phyloP scores from a whole-genome alignment of 2,329 filamentous ascomycete species.

The Fusarium newnesense region DNA sequence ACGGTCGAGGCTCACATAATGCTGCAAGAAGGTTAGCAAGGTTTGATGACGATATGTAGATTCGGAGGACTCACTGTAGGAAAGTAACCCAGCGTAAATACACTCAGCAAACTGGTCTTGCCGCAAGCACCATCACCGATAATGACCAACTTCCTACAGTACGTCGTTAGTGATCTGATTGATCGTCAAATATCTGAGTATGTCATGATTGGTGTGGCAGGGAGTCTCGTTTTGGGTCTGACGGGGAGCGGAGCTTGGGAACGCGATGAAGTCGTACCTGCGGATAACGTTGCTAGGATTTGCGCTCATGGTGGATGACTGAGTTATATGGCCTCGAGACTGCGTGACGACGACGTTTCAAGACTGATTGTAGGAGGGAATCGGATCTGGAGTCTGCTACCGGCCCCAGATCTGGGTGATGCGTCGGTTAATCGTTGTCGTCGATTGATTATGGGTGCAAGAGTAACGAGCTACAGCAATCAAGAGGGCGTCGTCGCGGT shows the following conservation, averaged over 20 bases:
- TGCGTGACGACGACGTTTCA: constrained; percentile 18
- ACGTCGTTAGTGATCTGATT: constrained; percentile 23
- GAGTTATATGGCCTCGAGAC: constrained; percentile 22
- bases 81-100: constrained; percentile 98
- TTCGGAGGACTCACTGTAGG: constrained; percentile 78
- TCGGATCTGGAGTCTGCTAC: constrained; percentile 36
- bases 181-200: neutral
- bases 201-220: neutral
- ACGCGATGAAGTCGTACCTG: constrained; percentile 62
- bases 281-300: constrained; percentile 69
- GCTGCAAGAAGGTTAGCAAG: constrained; percentile 55
- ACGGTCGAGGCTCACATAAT: constrained; percentile 62
- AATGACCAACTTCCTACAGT: constrained; percentile 87
- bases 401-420: constrained; percentile 35
- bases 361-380: constrained; percentile 12
- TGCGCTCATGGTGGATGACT: constrained; percentile 55
- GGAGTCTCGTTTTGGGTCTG: neutral
- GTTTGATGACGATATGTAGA: constrained; percentile 16
- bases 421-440: constrained; percentile 21
- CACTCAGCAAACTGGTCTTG: constrained; percentile 96
- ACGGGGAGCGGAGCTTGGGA: neutral
- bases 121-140: constrained; percentile 98
- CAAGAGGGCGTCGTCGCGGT: constrained; percentile 30
- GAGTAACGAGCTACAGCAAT: constrained; percentile 23
- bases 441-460: constrained; percentile 24